Percentiles rank a stretch among this genome's conserved stretches.
These are phyloP conservation scores for Carpinus viminea DNA, from an alignment of 306 rosid genomes.

Conservation along the genomic window DNA sequence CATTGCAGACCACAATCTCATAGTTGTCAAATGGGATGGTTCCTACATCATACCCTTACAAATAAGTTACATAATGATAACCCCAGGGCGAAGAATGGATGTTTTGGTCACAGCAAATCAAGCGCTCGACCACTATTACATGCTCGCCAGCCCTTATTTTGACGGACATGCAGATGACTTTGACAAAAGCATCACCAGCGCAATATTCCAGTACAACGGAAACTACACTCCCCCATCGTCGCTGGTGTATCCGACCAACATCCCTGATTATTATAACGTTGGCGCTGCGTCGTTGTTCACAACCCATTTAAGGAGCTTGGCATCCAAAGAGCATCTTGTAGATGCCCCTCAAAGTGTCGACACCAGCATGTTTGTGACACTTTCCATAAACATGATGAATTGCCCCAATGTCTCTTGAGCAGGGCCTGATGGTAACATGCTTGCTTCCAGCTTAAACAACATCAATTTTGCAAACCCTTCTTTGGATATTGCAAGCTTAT, in stretches of 20 bases:
- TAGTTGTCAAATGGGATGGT: slow-evolving; percentile 46
- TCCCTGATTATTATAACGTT: slow-evolving; percentile 35
- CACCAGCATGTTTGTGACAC: too few relatives aligned
- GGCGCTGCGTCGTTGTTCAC: slow-evolving; percentile 29
- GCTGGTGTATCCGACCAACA: slow-evolving; percentile 22
- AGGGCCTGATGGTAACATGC: too few relatives aligned
- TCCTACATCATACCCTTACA: slow-evolving; percentile 40
- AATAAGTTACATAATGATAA: slow-evolving; percentile 38
- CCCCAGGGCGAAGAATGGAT: slow-evolving; percentile 59
- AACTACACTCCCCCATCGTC: slow-evolving; percentile 13
- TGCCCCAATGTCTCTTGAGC: too few relatives aligned
- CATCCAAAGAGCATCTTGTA: slow-evolving; percentile 27
- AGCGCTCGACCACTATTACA: slow-evolving; percentile 37
- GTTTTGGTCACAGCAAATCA: slow-evolving; percentile 44
- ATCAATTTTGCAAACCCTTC: slow-evolving; percentile 41
- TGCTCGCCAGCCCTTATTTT: slow-evolving; percentile 41
- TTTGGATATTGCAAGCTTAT: slow-evolving; percentile 47
- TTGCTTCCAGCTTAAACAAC: slow-evolving; percentile 53
- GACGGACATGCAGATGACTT: slow-evolving; percentile 23
- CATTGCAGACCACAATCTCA: slow-evolving; percentile 47
- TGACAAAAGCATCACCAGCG: slow-evolving; percentile 42
- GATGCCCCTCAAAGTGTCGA: slow-evolving; percentile 39
- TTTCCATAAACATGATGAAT: too few relatives aligned
- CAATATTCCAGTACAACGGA: slow-evolving; percentile 43
- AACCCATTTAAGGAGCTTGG: slow-evolving; percentile 31